Evolutionary conservation across 1,139 yeast species (phyloP).

Genomic region (Pneumocystis sp.): DNA sequence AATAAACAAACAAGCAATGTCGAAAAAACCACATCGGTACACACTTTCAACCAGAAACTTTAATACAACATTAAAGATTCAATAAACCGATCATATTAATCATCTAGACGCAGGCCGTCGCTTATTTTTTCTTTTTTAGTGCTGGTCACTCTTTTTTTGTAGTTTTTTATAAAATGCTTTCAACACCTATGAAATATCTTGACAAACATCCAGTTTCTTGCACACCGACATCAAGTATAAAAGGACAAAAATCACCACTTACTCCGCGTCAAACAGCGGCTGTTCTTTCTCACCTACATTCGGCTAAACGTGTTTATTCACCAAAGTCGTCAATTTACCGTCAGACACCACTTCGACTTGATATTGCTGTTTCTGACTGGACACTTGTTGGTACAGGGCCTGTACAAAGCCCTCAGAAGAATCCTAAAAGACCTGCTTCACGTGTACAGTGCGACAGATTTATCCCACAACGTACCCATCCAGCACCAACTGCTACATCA

Average conservation of each 20-base stretch:
- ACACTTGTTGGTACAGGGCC: slow-evolving; percentile 20
- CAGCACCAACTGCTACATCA: slow-evolving; percentile 18
- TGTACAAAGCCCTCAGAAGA: slow-evolving; percentile 12
- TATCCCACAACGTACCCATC: slow-evolving; percentile 13
- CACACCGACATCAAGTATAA: slow-evolving; percentile 12
- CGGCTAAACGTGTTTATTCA: slow-evolving; percentile 13
- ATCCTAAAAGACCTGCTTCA: slow-evolving; percentile 18
- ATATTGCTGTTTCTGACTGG: slow-evolving; percentile 28
- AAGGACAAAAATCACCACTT: slow-evolving; percentile 4
- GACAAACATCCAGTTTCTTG: slow-evolving; percentile 12
- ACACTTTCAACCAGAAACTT: background rate
- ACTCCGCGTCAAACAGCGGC: slow-evolving; percentile 13
- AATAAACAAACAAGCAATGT: background rate
- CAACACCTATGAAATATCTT: slow-evolving; percentile 6
- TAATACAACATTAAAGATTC: background rate
- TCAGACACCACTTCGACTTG: slow-evolving; percentile 33
- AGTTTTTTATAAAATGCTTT: slow-evolving; percentile 1
- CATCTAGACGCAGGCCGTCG: background rate
- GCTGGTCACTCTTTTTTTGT: background rate
- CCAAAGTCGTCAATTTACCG: slow-evolving; percentile 12
- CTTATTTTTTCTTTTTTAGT: background rate
- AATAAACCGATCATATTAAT: background rate
- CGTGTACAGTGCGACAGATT: slow-evolving; percentile 29
- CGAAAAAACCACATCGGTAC: background rate
- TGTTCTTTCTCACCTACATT: slow-evolving; percentile 9